Evolutionary conservation across 495 filamentous ascomycete genomes (phyloP).

Genomic region (Aspergillus avenaceus): DNA sequence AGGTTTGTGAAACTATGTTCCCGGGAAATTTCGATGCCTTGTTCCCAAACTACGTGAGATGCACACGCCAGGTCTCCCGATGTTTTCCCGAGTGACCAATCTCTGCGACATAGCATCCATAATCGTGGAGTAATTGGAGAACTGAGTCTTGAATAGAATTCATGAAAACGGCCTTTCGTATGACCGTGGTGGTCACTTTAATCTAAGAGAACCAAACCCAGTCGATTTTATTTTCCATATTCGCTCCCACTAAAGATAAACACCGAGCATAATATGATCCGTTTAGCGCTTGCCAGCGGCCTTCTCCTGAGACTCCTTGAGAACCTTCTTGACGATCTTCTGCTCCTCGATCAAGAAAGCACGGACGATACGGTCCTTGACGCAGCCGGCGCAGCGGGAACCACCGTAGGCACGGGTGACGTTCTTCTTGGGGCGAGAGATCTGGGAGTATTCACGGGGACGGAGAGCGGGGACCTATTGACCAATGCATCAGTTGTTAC

Average conservation of each 20-base stretch:
- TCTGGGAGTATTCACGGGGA: constrained; percentile 91
- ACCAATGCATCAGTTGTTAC: constrained; percentile 14
- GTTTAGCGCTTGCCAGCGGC: constrained; percentile 47
- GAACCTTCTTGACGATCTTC: constrained; percentile 99
- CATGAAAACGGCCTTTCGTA: constrained; percentile 1
- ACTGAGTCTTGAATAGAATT: constrained; percentile 8
- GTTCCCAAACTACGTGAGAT: not conserved
- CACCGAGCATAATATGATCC: constrained; percentile 37
- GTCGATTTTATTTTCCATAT: constrained; percentile 35
- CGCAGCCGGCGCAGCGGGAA: constrained; percentile 96
- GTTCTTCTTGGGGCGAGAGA: constrained; percentile 98
- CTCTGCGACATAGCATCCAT: not conserved
- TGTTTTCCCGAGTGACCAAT: not conserved
- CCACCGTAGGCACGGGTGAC: constrained; percentile 98
- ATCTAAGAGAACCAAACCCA: constrained; percentile 19
- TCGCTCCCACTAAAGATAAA: constrained; percentile 39
- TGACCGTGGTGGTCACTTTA: constrained; percentile 18
- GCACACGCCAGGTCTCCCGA: not conserved
- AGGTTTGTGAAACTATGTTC: not conserved
- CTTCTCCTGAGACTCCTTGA: constrained; percentile 91
- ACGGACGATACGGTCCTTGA: constrained; percentile 93
- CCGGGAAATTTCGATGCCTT: not conserved
- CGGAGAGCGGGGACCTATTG: constrained; percentile 89
- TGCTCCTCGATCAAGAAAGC: constrained; percentile 99
- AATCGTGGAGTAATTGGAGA: not conserved